phyloP scores from a whole-genome alignment of 177 flowering plant genomes.

The Vitis hybrid region DNA sequence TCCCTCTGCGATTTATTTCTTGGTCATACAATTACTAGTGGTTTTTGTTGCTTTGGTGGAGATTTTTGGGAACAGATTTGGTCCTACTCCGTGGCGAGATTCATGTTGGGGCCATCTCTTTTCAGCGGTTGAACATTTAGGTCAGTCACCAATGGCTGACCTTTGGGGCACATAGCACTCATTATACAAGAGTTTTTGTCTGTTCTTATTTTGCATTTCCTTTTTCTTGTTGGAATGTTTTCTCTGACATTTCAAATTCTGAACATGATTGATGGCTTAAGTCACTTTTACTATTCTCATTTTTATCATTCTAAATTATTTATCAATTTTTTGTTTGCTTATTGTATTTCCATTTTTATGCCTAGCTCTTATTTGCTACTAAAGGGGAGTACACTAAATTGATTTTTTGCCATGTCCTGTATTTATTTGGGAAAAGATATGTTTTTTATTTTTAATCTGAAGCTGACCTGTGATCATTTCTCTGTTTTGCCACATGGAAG shows the following conservation, averaged over 20 bases:
- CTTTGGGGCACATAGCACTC: no score
- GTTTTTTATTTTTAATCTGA: background rate
- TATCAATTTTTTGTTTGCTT: background rate
- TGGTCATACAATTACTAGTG: conserved; percentile 59
- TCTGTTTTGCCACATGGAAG: conserved; percentile 38
- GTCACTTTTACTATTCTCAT: no score
- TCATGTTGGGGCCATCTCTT: conserved; percentile 52
- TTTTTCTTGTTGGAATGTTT: background rate
- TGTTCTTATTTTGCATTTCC: background rate
- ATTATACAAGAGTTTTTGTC: background rate
- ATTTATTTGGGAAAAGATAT: background rate
- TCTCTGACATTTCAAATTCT: no score
- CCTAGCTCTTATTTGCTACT: no score
- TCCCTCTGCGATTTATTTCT: conserved; percentile 53
- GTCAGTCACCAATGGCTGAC: conserved; percentile 39
- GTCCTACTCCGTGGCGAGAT: conserved; percentile 35
- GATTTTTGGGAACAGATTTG: conserved; percentile 38
- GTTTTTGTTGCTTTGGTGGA: conserved; percentile 53
- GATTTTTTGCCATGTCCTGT: background rate
- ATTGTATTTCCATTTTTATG: background rate
- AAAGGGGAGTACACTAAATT: no score
- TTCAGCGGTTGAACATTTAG: conserved; percentile 55
- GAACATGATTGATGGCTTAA: no score
- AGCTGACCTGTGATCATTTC: conserved; percentile 12
- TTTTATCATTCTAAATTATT: background rate